These are phyloP conservation scores for Stemphylium beticola DNA, from an alignment of 2,329 filamentous ascomycete species.

Conservation along the genomic window DNA sequence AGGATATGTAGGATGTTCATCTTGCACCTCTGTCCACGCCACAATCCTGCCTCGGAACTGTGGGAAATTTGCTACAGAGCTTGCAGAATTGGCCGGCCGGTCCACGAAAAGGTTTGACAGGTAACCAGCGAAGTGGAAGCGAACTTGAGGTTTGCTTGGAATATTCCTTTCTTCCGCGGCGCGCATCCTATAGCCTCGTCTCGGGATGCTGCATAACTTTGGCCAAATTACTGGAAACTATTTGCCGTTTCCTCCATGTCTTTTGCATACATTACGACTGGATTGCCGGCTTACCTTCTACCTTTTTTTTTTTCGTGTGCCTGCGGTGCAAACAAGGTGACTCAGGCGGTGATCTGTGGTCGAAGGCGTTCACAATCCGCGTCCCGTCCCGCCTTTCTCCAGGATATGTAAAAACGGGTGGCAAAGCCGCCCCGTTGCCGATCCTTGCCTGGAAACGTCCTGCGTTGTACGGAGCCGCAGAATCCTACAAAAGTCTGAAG, in stretches of 20 bases:
- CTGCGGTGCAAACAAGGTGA: no score
- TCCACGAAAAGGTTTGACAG: neutral
- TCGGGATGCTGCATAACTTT: no score
- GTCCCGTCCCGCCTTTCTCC: no score
- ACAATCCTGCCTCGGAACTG: neutral
- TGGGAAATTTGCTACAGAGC: neutral
- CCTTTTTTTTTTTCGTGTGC: neutral
- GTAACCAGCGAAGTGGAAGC: neutral
- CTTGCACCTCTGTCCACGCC: neutral
- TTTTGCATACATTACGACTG: neutral
- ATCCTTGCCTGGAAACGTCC: neutral
- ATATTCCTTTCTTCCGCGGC: neutral
- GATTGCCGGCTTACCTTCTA: neutral
- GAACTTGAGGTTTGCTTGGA: neutral
- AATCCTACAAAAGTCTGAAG: neutral
- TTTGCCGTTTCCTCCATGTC: neutral
- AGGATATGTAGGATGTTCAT: no score
- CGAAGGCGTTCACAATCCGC: no score
- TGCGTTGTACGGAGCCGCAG: neutral
- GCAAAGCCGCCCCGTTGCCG: neutral
- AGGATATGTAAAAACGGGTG: neutral
- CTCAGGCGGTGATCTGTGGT: no score
- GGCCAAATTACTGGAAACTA: no score
- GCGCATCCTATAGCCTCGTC: no score
- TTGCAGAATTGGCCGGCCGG: neutral